A percentile compares a stretch with the other conserved stretches of the same genome.
phyloP scores from a whole-genome alignment of 2,329 filamentous ascomycete species.

The Aspergillus candidus region DNA sequence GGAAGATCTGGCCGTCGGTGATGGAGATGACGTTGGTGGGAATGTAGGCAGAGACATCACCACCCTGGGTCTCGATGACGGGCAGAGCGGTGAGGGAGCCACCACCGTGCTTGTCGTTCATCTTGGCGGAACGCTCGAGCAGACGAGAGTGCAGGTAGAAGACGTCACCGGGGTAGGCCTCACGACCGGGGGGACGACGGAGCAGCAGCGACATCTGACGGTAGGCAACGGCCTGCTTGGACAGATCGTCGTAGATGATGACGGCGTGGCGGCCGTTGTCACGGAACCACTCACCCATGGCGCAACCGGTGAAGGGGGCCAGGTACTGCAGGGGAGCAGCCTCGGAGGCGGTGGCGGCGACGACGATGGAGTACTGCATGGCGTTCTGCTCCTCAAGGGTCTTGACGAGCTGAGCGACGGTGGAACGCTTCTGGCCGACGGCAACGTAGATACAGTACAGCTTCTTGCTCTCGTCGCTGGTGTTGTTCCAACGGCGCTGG shows the following conservation, averaged over 20 bases:
- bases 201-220: constrained; percentile 98
- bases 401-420: constrained; percentile 98
- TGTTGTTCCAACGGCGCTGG: constrained; percentile 96
- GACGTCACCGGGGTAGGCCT: constrained; percentile 98
- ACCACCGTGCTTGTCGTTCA: constrained; percentile 90
- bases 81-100: constrained; percentile 96
- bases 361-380: constrained; percentile 94
- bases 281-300: constrained; percentile 67
- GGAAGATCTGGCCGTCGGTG: constrained; percentile 99
- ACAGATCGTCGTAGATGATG: constrained; percentile 89
- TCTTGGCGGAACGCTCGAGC: constrained; percentile 98
- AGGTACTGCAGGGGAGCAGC: constrained; percentile 92
- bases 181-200: constrained; percentile 95
- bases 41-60: constrained; percentile 99
- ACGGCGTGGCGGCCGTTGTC: constrained; percentile 84
- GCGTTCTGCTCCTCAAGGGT: constrained; percentile 99
- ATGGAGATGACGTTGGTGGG: constrained; percentile 99
- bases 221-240: constrained; percentile 96
- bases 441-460: constrained; percentile 99
- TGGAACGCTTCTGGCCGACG: constrained; percentile 98
- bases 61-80: constrained; percentile 98
- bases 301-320: constrained; percentile 76
- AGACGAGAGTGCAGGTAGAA: constrained; percentile 99
- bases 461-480: constrained; percentile 89
- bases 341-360: constrained; percentile 95